Conservation (phyloP, 2,329 filamentous ascomycete species). For the Aspergillus niger region DNA sequence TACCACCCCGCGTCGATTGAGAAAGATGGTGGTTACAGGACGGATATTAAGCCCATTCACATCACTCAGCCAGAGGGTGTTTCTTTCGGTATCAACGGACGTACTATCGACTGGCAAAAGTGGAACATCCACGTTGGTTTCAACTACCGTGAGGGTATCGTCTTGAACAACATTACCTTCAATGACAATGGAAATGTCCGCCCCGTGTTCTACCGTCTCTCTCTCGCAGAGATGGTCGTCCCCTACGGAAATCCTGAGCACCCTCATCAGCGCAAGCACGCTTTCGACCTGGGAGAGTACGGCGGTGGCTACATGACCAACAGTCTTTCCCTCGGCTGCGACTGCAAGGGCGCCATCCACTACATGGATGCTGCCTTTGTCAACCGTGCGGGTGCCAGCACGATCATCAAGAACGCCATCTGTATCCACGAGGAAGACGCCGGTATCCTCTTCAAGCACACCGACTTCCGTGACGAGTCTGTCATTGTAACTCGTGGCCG, state of each 20-base stretch:
- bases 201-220: constrained; percentile 85
- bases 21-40: constrained; percentile 72
- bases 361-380: constrained; percentile 89
- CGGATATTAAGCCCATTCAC: constrained; percentile 80
- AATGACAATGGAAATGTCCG: constrained; percentile 78
- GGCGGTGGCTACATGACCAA: constrained; percentile 54
- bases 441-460: constrained; percentile 92
- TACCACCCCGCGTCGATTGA: constrained; percentile 76
- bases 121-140: constrained; percentile 93
- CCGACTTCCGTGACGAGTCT: constrained; percentile 88
- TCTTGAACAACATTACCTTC: constrained; percentile 86
- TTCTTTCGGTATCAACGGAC: constrained; percentile 75
- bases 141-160: constrained; percentile 90
- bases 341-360: constrained; percentile 66
- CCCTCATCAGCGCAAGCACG: constrained; percentile 52
- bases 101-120: constrained; percentile 84
- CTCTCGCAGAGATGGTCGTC: constrained; percentile 81
- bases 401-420: constrained; percentile 87
- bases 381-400: constrained; percentile 71
- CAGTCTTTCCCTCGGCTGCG: constrained; percentile 49
- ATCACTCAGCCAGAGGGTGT: constrained; percentile 88
- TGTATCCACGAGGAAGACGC: constrained; percentile 94
- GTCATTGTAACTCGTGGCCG: constrained; percentile 81
- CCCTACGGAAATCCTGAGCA: constrained; percentile 50
- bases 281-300: constrained; percentile 52